phyloP scores from a whole-genome alignment of 371 early-diverging fungal genomes.

The Syncephalastrum contaminatum region DNA sequence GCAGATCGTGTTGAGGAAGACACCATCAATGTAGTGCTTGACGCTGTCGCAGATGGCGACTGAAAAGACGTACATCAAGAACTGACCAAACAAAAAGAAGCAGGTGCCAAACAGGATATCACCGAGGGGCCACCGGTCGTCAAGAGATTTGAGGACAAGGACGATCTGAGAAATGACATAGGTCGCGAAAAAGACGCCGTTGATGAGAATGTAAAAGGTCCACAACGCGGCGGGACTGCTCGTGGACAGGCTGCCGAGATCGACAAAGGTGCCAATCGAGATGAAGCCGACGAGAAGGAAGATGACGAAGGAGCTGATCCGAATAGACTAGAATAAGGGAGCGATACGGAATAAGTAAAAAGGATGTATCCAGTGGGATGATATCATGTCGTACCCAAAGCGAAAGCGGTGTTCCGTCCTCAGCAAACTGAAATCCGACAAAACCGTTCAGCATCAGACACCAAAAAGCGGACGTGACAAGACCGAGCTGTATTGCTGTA shows the following conservation, averaged over 20 bases:
- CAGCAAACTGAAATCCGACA: slow-evolving; percentile 95
- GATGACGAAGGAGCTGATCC: slow-evolving; percentile 78
- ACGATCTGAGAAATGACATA: slow-evolving; percentile 91
- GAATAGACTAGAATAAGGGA: slow-evolving; percentile 65
- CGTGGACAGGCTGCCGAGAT: slow-evolving; percentile 61
- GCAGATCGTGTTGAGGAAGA: slow-evolving; percentile 93
- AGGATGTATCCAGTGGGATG: no score
- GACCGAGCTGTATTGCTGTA: slow-evolving; percentile 80
- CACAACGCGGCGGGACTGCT: slow-evolving; percentile 78
- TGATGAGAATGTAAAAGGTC: slow-evolving; percentile 85
- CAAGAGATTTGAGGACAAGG: slow-evolving; percentile 90
- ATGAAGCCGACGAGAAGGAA: slow-evolving; percentile 77
- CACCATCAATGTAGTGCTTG: slow-evolving; percentile 95
- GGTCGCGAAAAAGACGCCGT: slow-evolving; percentile 76
- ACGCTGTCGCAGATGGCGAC: slow-evolving; percentile 78
- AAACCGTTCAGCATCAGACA: slow-evolving; percentile 92
- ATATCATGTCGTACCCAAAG: slow-evolving; percentile 71
- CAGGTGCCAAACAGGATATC: slow-evolving; percentile 87
- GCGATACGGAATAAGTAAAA: background rate
- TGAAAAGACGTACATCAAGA: slow-evolving; percentile 78
- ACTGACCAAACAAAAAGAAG: slow-evolving; percentile 87
- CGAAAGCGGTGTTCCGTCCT: slow-evolving; percentile 91
- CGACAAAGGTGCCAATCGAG: slow-evolving; percentile 80
- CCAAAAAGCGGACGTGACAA: slow-evolving; percentile 86
- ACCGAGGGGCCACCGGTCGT: slow-evolving; percentile 96